phyloP scores from a whole-genome alignment of 371 early-diverging fungal species.

The Zychaea mexicana region DNA sequence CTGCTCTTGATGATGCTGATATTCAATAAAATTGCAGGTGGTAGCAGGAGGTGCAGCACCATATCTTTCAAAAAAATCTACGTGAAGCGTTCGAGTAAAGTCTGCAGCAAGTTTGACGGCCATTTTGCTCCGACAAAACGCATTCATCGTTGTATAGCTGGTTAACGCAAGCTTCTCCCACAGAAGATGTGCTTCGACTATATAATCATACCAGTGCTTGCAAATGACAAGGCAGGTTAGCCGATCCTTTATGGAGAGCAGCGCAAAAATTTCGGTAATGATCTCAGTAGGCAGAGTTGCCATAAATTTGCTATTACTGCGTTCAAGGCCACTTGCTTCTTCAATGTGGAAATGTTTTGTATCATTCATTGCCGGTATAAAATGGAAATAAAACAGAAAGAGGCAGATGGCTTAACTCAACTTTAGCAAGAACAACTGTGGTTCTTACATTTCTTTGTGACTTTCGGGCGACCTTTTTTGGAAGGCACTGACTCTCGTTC shows the following conservation, averaged over 20 bases:
- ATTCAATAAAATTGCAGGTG: too few species aligned
- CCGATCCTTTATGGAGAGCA: not conserved
- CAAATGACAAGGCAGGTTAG: not conserved
- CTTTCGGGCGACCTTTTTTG: too few species aligned
- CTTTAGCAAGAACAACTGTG: too few species aligned
- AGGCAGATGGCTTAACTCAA: too few species aligned
- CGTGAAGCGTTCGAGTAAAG: too few species aligned
- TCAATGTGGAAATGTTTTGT: not conserved
- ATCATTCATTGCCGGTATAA: too few species aligned
- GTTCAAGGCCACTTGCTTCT: not conserved
- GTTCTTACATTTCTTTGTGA: too few species aligned
- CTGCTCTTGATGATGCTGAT: too few species aligned
- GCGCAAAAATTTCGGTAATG: not conserved
- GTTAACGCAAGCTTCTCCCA: not conserved
- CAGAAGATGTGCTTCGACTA: not conserved
- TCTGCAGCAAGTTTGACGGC: not conserved
- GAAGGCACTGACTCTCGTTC: too few species aligned
- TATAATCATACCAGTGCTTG: not conserved
- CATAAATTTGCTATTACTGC: not conserved
- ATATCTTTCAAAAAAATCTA: too few species aligned
- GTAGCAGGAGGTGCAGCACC: too few species aligned
- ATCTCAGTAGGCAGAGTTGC: not conserved
- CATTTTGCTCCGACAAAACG: not conserved
- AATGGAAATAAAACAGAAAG: too few species aligned
- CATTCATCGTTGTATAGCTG: not conserved